Evolutionary conservation across 441 rosid species (phyloP).

Genomic region (Brassica hybrid): DNA sequence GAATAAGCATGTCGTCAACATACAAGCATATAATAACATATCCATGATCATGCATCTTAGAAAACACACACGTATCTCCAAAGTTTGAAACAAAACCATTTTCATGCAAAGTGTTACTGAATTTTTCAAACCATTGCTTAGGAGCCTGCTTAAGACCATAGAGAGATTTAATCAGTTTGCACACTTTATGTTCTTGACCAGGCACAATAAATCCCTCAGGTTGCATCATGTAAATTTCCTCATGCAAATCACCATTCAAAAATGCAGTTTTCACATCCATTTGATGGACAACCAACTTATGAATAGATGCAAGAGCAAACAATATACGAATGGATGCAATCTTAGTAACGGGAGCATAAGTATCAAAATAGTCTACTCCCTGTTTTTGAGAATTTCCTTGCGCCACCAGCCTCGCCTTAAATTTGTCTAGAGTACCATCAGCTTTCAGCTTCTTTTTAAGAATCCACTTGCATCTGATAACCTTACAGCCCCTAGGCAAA

Average conservation of each 20-base stretch:
- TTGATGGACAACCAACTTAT: neutral
- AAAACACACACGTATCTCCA: neutral
- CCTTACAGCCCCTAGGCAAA: neutral
- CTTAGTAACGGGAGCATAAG: neutral
- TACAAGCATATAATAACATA: neutral
- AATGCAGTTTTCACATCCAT: neutral
- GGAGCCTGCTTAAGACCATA: neutral
- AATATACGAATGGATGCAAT: neutral
- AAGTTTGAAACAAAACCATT: neutral
- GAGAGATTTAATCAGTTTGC: neutral
- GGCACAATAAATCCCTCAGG: neutral
- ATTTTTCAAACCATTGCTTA: neutral
- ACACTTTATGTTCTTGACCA: neutral
- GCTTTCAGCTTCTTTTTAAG: neutral
- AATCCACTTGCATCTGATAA: neutral
- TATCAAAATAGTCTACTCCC: neutral
- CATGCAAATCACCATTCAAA: neutral
- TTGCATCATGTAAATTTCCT: neutral
- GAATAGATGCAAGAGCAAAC: neutral
- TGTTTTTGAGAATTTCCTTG: neutral
- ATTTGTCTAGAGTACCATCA: neutral
- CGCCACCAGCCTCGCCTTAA: neutral
- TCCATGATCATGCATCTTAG: neutral
- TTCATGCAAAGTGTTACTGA: neutral
- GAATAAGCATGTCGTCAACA: neutral